Evolutionary conservation across 257 asterid species (phyloP), one percentile per base, ranked within the genome.

Genomic region (Solanum piurae): DNA sequence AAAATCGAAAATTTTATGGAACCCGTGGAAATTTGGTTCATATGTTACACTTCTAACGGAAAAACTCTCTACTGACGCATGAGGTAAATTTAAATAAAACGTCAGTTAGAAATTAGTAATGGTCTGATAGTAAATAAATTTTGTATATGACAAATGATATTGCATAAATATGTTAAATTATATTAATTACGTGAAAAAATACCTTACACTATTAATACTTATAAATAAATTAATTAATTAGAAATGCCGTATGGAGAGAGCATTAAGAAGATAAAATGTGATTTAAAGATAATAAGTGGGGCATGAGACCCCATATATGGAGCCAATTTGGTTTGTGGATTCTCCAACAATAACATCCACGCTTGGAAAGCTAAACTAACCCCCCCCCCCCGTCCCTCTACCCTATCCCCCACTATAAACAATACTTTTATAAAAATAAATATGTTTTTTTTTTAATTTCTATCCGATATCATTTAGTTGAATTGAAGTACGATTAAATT

Each of bases 331-430:
- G 87, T 85, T 85, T 90, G 94, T 92, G 91, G 93, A 92, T 87
- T 91, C 91, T 92, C 93, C 92, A 92, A 91, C 94, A 91, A 90
- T 87, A 80, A 88, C 89, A 36, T 76, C 89, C 94, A 92, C 93
- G 94, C 94, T 90, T 92, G 90, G 91, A 92, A 92, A 92, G 94
- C 92, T 72, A 73, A 55, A 80, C 87, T 46, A 68, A 6, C 23
- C 60, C 83, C 80, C 73, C 80, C 23, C n/a, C 62, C 62, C 88
- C 89, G 49, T 31, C 76, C 66, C 33, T 40, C 89, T 34, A 90
- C 90, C 68, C 88, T 89, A 87, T 68, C 72, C 90, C 91, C 82
- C 89, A 91, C 89, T 87, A 13, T 68, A 64, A 83, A 87, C 36
- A 64, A 74, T 83, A 75, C 55, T 83, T 21, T 55, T 60, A 38